A percentile compares a stretch with the other conserved stretches of the same genome.
Conservation (phyloP, 768 basidiomycete genomes). For the Rhodotorula toruloides region DNA sequence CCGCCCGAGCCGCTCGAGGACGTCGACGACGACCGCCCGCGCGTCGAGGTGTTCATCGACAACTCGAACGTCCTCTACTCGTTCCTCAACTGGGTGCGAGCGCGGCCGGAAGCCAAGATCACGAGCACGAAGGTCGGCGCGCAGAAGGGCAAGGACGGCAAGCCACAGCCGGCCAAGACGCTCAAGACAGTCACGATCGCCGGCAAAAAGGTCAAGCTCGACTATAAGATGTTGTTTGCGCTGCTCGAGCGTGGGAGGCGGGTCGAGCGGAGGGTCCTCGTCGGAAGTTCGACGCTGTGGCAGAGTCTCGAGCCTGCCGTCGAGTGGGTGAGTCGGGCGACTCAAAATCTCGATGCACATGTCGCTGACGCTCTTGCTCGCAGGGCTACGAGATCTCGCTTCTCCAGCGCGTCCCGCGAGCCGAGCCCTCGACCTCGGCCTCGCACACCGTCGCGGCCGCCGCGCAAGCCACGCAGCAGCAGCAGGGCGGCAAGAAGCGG, state of each 20-base stretch:
- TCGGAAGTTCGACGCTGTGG: conserved; percentile 75
- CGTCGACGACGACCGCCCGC: conserved; percentile 15
- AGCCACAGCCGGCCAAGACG: conserved; percentile 3
- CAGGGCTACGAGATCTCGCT: conserved; percentile 42
- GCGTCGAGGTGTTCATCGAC: conserved; percentile 38
- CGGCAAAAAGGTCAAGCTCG: conserved; percentile 53
- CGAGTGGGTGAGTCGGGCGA: conserved; percentile 68
- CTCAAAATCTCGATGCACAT: conserved; percentile 61
- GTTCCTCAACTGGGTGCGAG: conserved; percentile 39
- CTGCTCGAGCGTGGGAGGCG: conserved; percentile 76
- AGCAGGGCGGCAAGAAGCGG: conserved; percentile 23
- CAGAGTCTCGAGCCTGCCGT: conserved; percentile 71
- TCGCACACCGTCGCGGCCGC: neutral
- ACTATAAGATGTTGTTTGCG: conserved; percentile 69
- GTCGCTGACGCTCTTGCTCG: neutral
- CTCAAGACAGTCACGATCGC: conserved; percentile 24
- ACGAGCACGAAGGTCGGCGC: neutral
- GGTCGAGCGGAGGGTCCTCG: conserved; percentile 67
- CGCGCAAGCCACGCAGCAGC: conserved; percentile 10
- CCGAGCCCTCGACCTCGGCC: conserved; percentile 1
- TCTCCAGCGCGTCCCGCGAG: conserved; percentile 34
- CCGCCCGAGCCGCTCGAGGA: conserved; percentile 11
- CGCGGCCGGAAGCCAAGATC: conserved; percentile 27
- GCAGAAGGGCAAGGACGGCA: neutral
- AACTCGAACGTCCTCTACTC: conserved; percentile 39